These are phyloP conservation scores for Fusarium sp. DNA, from an alignment of 2,329 filamentous ascomycete genomes.

Conservation along the genomic window DNA sequence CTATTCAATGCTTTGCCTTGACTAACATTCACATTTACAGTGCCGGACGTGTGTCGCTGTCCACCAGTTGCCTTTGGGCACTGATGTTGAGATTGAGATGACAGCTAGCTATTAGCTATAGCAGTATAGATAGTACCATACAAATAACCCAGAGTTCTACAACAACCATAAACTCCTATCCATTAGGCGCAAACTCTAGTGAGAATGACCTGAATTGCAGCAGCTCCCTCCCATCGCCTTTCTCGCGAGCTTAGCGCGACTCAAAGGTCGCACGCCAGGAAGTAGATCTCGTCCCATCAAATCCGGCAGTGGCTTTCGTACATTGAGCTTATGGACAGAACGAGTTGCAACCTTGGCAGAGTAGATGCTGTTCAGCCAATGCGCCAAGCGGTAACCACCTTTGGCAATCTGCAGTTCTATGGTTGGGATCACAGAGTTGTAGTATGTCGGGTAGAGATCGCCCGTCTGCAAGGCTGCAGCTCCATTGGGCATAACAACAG, in stretches of 20 bases:
- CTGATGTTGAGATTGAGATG: constrained; percentile 15
- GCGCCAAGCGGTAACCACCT: not conserved
- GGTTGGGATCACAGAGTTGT: not conserved
- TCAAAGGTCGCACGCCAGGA: not conserved
- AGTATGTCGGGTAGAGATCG: not conserved
- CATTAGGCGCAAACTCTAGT: not conserved
- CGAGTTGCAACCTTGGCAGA: not conserved
- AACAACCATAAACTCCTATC: not conserved
- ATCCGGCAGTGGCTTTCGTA: not conserved
- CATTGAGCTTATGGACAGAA: not conserved
- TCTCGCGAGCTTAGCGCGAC: not conserved
- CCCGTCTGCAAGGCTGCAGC: not conserved
- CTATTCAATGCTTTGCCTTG: too few species aligned
- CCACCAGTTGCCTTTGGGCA: not conserved
- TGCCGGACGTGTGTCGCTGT: constrained; percentile 6
- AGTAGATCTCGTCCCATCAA: not conserved
- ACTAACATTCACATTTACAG: not conserved
- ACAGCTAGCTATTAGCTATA: not conserved
- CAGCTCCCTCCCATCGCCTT: not conserved
- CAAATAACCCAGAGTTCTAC: not conserved
- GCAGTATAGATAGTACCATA: rapidly evolving
- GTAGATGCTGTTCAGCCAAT: constrained; percentile 5
- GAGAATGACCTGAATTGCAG: not conserved
- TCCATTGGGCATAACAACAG: not conserved
- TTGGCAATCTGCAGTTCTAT: constrained; percentile 5